These are phyloP conservation scores for Persicaria maculosa DNA, from an alignment of 148 eudicot genomes.

Conservation along the genomic window DNA sequence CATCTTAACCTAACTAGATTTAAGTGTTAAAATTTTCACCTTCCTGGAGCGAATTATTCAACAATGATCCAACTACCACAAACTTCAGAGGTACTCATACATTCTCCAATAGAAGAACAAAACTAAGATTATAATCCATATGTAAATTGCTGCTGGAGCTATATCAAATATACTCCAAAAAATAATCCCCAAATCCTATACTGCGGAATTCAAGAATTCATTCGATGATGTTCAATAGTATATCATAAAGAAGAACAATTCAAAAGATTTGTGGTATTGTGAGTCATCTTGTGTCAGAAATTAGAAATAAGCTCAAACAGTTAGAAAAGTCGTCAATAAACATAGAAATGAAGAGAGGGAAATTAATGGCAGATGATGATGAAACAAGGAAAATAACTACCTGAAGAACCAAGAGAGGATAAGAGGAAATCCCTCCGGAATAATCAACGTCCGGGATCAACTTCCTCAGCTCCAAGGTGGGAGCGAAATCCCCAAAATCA, in stretches of 20 bases:
- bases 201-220: too few relatives aligned
- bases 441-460: conserved; percentile 38
- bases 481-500: conserved; percentile 50
- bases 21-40: not conserved
- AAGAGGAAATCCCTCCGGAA: conserved; percentile 22
- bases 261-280: too few relatives aligned
- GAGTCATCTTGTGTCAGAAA: too few relatives aligned
- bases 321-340: too few relatives aligned
- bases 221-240: too few relatives aligned
- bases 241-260: too few relatives aligned
- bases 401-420: conserved; percentile 39
- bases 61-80: not conserved
- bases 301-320: not conserved
- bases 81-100: not conserved
- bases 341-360: not conserved
- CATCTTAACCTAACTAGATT: not conserved
- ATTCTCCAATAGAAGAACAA: not conserved
- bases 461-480: conserved; percentile 26
- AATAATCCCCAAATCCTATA: too few relatives aligned
- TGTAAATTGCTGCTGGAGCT: not conserved
- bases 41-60: not conserved
- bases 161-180: too few relatives aligned
- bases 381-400: conserved; percentile 4
- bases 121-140: not conserved
- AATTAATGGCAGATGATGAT: not conserved